Base-by-base conservation (phyloP, 495 filamentous ascomycete species). In the Talaromyces liani region DNA sequence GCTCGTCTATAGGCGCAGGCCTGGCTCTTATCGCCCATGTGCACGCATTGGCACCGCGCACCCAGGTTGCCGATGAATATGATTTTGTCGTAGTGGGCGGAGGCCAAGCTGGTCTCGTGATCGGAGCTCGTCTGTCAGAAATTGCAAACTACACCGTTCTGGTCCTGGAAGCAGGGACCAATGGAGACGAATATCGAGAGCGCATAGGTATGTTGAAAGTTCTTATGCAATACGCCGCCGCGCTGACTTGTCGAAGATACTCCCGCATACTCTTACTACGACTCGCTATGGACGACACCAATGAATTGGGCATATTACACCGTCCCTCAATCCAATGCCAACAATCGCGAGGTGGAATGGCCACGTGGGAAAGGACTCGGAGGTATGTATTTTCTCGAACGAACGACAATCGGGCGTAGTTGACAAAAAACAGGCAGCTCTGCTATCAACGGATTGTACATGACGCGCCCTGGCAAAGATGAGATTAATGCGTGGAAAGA, bases 11-110 rank as follows among this genome's bases (percentile, higher is more conserved):
- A 36, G 49, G 62, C 62, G 39, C 56, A 24, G 49, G 27, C 51
- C 49, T 63, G 20, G 63, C 63, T 24, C 20, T 53, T 18, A n/a
- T 62, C 14, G 25, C 65, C 29, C 18, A 63, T 10, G 65, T 34
- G 7, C 61, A 64, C 54, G 71, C 69, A 6, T 65, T 75, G 18
- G 61, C 68, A 5, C 72, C 72, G 47, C 67, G 72, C 36, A 71
- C 71, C 24, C 36, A 69, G 62, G 72, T 73, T 36, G 63, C 64
- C 6, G 67, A 70, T 36, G 62, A 68, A 1, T 82, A 82, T 45
- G 79, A 81, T 56, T 82, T 81, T 67, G 70, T 84, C 51, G 71
- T 82, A 55, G 72, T 79, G 6, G 79, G 81, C 14, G 79, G 78
- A 24, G 72, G 77, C 65, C 65, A 74, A 66, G 64, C 75, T 60